phyloP scores from a whole-genome alignment of 140 eudicot genomes.

The Ambrosia hybrid region DNA sequence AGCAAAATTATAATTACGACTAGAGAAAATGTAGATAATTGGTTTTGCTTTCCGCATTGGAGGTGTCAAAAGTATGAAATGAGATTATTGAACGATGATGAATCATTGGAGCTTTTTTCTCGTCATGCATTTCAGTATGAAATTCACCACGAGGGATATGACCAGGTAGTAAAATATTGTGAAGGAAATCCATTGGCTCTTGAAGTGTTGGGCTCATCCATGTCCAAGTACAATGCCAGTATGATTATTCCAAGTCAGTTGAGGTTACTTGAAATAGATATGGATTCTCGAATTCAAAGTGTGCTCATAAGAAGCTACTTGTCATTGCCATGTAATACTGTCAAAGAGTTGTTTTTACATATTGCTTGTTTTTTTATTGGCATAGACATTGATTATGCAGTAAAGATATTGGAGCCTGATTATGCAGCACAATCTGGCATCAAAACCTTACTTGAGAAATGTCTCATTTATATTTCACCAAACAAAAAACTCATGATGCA shows the following conservation, averaged over 20 bases:
- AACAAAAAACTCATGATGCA: too few relatives aligned
- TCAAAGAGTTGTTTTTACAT: slow-evolving; percentile 29
- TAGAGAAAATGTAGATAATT: slow-evolving; percentile 1
- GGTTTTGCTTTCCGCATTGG: background rate
- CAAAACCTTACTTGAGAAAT: too few relatives aligned
- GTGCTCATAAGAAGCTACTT: slow-evolving; percentile 18
- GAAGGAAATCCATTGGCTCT: slow-evolving; percentile 20
- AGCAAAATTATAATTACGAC: slow-evolving; percentile 35
- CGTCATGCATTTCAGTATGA: slow-evolving; percentile 32
- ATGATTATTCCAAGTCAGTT: background rate
- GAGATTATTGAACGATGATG: slow-evolving; percentile 11
- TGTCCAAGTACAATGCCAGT: slow-evolving; percentile 1
- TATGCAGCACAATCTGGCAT: background rate
- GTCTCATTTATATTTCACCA: too few relatives aligned
- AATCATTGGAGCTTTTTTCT: slow-evolving; percentile 31
- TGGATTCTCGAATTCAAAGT: slow-evolving; percentile 5
- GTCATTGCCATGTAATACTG: background rate
- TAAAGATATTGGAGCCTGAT: slow-evolving; percentile 30
- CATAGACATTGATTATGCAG: slow-evolving; percentile 18
- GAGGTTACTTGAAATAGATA: background rate
- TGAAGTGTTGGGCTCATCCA: slow-evolving; percentile 20
- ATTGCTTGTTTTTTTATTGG: slow-evolving; percentile 45
- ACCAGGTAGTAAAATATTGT: slow-evolving; percentile 9
- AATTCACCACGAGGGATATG: slow-evolving; percentile 18
- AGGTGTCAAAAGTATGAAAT: slow-evolving; percentile 9